Conservation (phyloP, 768 basidiomycete genomes). For the Auriculariales sp. region DNA sequence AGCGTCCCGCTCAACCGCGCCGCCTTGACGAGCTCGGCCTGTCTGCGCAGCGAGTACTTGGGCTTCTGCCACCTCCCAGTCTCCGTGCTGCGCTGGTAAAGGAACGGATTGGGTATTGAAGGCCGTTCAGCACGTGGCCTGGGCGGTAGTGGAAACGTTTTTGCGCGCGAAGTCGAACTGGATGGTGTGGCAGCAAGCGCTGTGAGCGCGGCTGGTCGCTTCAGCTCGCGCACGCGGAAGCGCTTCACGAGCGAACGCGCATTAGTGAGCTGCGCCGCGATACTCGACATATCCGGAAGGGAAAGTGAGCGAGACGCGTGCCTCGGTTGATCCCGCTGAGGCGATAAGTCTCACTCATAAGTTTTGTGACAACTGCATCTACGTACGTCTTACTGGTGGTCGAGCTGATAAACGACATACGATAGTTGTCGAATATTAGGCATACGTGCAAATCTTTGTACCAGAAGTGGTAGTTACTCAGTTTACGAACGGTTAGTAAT, state of each 20-base stretch:
- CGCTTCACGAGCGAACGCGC: neutral
- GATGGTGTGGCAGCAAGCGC: neutral
- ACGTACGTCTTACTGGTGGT: too few species aligned
- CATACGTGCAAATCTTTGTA: too few species aligned
- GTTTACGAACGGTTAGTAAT: too few species aligned
- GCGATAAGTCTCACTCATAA: too few species aligned
- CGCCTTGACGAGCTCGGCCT: constrained; percentile 64
- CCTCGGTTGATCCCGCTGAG: too few species aligned
- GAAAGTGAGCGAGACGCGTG: too few species aligned
- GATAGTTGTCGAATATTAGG: too few species aligned
- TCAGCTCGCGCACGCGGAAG: neutral
- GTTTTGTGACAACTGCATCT: too few species aligned
- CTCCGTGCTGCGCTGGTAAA: constrained; percentile 42
- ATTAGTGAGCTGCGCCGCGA: too few species aligned
- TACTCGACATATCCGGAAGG: too few species aligned
- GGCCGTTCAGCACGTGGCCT: constrained; percentile 2
- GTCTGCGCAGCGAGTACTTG: constrained; percentile 57
- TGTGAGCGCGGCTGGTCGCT: neutral
- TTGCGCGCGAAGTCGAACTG: neutral
- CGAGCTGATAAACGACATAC: too few species aligned
- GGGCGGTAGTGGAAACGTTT: neutral
- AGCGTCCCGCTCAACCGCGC: constrained; percentile 40
- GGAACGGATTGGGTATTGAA: constrained; percentile 45
- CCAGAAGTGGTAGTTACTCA: too few species aligned
- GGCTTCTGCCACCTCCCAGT: constrained; percentile 56